phyloP scores from a whole-genome alignment of 805 yeast species.

The Candida boleticola region DNA sequence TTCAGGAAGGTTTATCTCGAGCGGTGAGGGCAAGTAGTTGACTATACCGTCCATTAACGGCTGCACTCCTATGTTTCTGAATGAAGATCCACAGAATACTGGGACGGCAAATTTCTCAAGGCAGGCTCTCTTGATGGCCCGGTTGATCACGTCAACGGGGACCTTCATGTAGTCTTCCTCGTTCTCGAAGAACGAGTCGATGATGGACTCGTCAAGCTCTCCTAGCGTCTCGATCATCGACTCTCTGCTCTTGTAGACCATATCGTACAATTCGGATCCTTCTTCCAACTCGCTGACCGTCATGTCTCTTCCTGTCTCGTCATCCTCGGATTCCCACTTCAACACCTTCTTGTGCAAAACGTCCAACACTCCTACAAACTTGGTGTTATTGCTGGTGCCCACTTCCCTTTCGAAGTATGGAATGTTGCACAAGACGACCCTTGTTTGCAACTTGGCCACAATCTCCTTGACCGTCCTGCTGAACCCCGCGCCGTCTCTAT shows the following conservation, averaged over 20 bases:
- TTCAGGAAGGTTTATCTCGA: constrained; percentile 59
- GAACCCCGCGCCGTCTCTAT: constrained; percentile 92
- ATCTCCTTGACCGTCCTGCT: constrained; percentile 86
- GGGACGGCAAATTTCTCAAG: constrained; percentile 62
- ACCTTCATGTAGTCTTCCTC: constrained; percentile 69
- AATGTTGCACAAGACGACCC: constrained; percentile 69
- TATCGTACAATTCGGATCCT: constrained; percentile 33
- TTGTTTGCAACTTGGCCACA: constrained; percentile 68
- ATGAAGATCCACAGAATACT: constrained; percentile 89
- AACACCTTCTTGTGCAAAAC: constrained; percentile 61
- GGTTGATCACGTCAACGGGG: constrained; percentile 50
- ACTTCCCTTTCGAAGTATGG: constrained; percentile 57
- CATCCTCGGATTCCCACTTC: constrained; percentile 43
- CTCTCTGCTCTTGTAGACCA: constrained; percentile 58
- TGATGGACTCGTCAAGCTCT: constrained; percentile 73
- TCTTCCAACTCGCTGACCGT: constrained; percentile 43
- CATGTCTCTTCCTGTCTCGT: constrained; percentile 51
- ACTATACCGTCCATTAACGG: constrained; percentile 85
- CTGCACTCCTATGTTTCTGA: constrained; percentile 90
- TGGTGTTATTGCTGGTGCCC: constrained; percentile 25
- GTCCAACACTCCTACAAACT: constrained; percentile 74
- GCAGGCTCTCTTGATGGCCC: constrained; percentile 65
- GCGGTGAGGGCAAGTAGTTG: constrained; percentile 79
- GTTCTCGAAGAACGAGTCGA: constrained; percentile 72
- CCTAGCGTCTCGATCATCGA: constrained; percentile 82